Evolutionary conservation across 2,329 filamentous ascomycete species (phyloP).

Genomic region (Fusarium citri): DNA sequence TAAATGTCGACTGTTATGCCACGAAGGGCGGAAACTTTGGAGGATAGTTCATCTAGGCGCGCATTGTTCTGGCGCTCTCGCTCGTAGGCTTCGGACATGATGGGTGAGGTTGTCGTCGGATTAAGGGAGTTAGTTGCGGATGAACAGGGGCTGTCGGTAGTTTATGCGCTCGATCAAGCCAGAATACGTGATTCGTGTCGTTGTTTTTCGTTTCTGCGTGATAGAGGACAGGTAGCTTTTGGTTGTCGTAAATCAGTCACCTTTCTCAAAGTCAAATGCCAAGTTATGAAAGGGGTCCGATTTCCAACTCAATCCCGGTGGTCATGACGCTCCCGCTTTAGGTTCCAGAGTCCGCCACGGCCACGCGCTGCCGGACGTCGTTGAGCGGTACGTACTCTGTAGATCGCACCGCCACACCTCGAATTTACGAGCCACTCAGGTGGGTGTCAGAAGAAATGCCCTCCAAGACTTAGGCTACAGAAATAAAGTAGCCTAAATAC

Average conservation of each 20-base stretch:
- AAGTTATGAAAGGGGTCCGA: constrained; percentile 37
- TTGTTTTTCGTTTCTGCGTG: background rate
- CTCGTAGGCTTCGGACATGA: constrained; percentile 82
- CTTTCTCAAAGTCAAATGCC: constrained; percentile 2
- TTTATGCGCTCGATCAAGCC: background rate
- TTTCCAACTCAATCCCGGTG: constrained; percentile 15
- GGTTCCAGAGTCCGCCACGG: constrained; percentile 30
- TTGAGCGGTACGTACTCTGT: constrained; percentile 24
- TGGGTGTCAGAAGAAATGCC: too few species aligned
- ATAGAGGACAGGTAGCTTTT: background rate
- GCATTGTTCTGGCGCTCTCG: constrained; percentile 93
- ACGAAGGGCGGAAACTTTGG: constrained; percentile 91
- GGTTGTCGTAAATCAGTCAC: background rate
- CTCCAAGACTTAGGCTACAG: too few species aligned
- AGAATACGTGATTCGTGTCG: background rate
- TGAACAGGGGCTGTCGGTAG: constrained; percentile 11
- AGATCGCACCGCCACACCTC: constrained; percentile 27
- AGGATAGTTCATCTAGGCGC: constrained; percentile 88
- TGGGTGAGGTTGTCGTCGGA: constrained; percentile 1
- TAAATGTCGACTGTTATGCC: constrained; percentile 98
- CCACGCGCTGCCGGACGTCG: constrained; percentile 2
- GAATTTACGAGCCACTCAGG: constrained; percentile 11
- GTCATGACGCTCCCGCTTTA: constrained; percentile 31
- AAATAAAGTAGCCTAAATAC: too few species aligned
- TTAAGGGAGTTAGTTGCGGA: background rate